phyloP scores from a whole-genome alignment of 257 asterid genomes.

The Rhazya stricta region DNA sequence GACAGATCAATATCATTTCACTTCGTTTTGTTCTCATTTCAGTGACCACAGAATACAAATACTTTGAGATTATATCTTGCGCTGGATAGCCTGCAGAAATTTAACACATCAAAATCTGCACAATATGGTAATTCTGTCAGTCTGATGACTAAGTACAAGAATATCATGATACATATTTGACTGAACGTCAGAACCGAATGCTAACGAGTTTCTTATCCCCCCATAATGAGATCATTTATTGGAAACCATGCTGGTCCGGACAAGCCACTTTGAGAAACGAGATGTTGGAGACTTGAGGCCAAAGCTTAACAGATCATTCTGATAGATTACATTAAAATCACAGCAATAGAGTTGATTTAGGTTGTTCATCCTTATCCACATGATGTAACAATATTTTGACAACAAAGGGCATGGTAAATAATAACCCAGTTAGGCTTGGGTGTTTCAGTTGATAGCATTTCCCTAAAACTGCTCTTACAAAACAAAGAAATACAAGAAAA shows the following conservation, averaged over 20 bases:
- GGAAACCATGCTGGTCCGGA: background rate
- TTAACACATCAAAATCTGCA: no score
- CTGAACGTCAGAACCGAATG: background rate
- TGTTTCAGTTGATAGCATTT: slow-evolving; percentile 15
- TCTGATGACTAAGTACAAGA: no score
- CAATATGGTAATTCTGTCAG: no score
- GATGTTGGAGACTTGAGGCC: no score
- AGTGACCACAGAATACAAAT: no score
- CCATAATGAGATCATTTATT: background rate
- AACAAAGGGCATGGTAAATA: slow-evolving; percentile 11
- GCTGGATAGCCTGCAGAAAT: background rate
- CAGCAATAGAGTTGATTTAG: slow-evolving; percentile 1
- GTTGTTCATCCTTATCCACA: slow-evolving; percentile 15
- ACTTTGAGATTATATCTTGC: no score
- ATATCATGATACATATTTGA: background rate
- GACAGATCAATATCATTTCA: no score
- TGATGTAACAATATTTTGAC: slow-evolving; percentile 17
- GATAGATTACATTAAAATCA: slow-evolving; percentile 10
- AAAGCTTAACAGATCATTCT: background rate
- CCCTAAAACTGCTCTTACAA: slow-evolving; percentile 31
- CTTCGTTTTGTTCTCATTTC: no score
- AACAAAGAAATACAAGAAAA: slow-evolving; percentile 9
- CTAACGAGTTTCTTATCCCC: background rate
- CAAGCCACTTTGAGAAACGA: background rate
- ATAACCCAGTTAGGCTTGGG: slow-evolving; percentile 13